These are phyloP conservation scores for Taxawa tesnikishii DNA, from an alignment of 2,329 filamentous ascomycete genomes.

Conservation along the genomic window DNA sequence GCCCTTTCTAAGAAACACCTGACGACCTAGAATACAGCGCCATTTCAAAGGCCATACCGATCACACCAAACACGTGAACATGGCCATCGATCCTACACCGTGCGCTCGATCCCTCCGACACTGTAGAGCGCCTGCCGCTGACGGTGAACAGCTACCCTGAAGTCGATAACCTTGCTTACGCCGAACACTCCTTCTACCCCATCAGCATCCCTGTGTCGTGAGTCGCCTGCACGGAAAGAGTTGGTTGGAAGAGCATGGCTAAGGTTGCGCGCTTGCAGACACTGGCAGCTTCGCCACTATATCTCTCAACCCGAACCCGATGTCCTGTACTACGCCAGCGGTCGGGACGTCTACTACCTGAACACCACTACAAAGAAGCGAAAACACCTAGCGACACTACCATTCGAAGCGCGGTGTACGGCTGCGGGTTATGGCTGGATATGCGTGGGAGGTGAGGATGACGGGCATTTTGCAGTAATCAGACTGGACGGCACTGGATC, in stretches of 20 bases:
- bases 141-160: slow-evolving; percentile 27
- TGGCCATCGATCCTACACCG: slow-evolving; percentile 19
- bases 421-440: slow-evolving; percentile 81
- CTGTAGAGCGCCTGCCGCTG: background rate
- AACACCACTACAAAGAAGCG: slow-evolving; percentile 59
- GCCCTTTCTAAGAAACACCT: too few species aligned
- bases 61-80: too few species aligned
- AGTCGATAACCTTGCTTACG: slow-evolving; percentile 30
- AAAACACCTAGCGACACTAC: slow-evolving; percentile 58
- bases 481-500: slow-evolving; percentile 37
- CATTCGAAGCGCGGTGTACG: slow-evolving; percentile 66
- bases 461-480: slow-evolving; percentile 76
- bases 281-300: slow-evolving; percentile 83
- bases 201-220: slow-evolving; percentile 36
- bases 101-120: slow-evolving; percentile 5
- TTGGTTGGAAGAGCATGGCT: background rate
- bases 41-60: too few species aligned
- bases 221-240: slow-evolving; percentile 19
- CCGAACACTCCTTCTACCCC: slow-evolving; percentile 33
- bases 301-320: slow-evolving; percentile 70
- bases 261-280: slow-evolving; percentile 34
- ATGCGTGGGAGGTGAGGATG: slow-evolving; percentile 73
- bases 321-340: slow-evolving; percentile 74
- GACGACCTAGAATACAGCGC: too few species aligned
- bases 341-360: slow-evolving; percentile 44